A percentile compares a stretch with the other conserved stretches of the same genome.
phyloP scores from a whole-genome alignment of 2,329 filamentous ascomycete genomes.

The Phaeomoniella chlamydospora region DNA sequence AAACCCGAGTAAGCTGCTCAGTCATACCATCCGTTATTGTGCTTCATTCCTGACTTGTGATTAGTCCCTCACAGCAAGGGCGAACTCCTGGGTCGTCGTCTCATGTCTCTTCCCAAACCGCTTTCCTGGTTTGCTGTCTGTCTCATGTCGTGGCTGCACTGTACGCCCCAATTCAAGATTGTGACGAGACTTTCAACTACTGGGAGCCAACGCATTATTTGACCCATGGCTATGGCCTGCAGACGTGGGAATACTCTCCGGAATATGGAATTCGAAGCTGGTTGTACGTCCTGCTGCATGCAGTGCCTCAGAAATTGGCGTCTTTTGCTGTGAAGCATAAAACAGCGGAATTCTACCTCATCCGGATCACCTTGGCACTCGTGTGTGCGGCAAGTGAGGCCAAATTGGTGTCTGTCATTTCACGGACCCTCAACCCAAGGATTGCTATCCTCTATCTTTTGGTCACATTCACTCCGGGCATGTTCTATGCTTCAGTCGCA shows the following conservation, averaged over 20 bases:
- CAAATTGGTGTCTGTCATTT: conserved; percentile 63
- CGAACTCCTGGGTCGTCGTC: too few species aligned
- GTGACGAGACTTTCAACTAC: conserved; percentile 98
- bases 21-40: too few species aligned
- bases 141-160: conserved; percentile 63
- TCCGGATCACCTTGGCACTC: conserved; percentile 61
- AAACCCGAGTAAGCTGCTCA: too few species aligned
- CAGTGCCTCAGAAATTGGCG: conserved; percentile 52
- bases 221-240: conserved; percentile 77
- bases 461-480: conserved; percentile 68
- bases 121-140: conserved; percentile 66
- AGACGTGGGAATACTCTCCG: conserved; percentile 98
- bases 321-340: conserved; percentile 38
- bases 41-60: too few species aligned
- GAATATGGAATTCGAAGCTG: conserved; percentile 91
- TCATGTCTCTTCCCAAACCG: conserved; percentile 55
- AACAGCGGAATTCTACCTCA: conserved; percentile 64
- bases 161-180: conserved; percentile 88
- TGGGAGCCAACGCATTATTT: conserved; percentile 97
- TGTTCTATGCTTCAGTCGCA: conserved; percentile 79
- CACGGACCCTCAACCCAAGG: conserved; percentile 60
- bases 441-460: conserved; percentile 77
- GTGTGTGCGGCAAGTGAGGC: conserved; percentile 72
- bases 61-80: too few species aligned
- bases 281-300: conserved; percentile 75